phyloP scores from a whole-genome alignment of 768 basidiomycete species.

The Amanita exitialis region DNA sequence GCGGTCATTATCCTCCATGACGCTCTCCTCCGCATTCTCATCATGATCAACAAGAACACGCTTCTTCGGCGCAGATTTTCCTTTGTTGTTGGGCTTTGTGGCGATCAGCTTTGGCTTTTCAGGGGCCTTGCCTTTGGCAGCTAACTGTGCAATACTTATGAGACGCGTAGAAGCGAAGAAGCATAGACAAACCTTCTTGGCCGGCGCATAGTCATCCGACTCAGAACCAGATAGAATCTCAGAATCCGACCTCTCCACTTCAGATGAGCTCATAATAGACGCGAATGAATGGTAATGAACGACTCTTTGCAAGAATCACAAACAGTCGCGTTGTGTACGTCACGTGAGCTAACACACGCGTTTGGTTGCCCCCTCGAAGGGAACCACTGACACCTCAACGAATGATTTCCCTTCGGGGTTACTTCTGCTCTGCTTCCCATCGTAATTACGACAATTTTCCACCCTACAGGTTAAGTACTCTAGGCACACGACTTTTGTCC shows the following conservation, averaged over 20 bases:
- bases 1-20: slow-evolving; percentile 28
- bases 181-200: slow-evolving; percentile 36
- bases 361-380: not conserved
- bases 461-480: slow-evolving; percentile 6
- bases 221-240: slow-evolving; percentile 50
- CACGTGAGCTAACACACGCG: not conserved
- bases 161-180: not conserved
- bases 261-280: slow-evolving; percentile 58
- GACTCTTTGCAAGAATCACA: not conserved
- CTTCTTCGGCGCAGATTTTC: slow-evolving; percentile 56
- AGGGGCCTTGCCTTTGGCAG: slow-evolving; percentile 20
- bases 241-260: slow-evolving; percentile 58
- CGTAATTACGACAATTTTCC: not conserved
- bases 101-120: slow-evolving; percentile 31
- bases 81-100: slow-evolving; percentile 34
- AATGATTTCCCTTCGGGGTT: not conserved
- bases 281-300: not conserved
- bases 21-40: slow-evolving; percentile 45
- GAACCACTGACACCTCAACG: no score
- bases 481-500: not conserved
- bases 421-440: not conserved
- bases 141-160: slow-evolving; percentile 11
- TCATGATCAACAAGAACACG: slow-evolving; percentile 58
- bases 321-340: not conserved
- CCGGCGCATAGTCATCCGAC: slow-evolving; percentile 59